Evolutionary conservation across 768 basidiomycete genomes (phyloP).

Genomic region (Macrolepiota albuminosa): DNA sequence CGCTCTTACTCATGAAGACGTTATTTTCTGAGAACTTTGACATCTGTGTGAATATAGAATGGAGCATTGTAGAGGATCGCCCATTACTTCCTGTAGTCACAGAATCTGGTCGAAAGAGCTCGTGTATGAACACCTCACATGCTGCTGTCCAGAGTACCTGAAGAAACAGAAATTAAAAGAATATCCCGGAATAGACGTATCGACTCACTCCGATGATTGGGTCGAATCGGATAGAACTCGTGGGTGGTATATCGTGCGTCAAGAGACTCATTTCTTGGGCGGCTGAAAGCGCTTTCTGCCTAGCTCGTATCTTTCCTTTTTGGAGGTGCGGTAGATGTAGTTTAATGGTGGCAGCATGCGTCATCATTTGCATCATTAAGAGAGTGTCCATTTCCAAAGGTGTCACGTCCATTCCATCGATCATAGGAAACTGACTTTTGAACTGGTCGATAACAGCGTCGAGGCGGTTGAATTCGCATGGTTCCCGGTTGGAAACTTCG

Average conservation of each 20-base stretch:
- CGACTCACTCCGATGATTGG: constrained; percentile 15
- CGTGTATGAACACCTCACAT: constrained; percentile 15
- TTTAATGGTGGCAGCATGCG: constrained; percentile 29
- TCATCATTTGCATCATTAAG: constrained; percentile 27
- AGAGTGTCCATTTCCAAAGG: constrained; percentile 18
- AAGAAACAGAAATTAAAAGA: not conserved
- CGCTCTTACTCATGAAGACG: constrained; percentile 14
- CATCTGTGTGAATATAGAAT: constrained; percentile 15
- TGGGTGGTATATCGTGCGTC: constrained; percentile 9
- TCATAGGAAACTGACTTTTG: constrained; percentile 17
- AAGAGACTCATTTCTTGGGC: constrained; percentile 15
- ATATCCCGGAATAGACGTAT: not conserved
- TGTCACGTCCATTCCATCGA: constrained; percentile 15
- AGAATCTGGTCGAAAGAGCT: constrained; percentile 9
- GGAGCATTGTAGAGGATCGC: constrained; percentile 11
- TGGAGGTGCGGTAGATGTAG: constrained; percentile 11
- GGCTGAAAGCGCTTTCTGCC: constrained; percentile 12
- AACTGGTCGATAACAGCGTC: constrained; percentile 19
- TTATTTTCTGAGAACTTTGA: constrained; percentile 12
- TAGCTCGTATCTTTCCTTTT: constrained; percentile 12
- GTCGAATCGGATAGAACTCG: constrained; percentile 11
- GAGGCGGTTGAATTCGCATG: constrained; percentile 8
- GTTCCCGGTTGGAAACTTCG: not conserved
- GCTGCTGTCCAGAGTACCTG: constrained; percentile 17
- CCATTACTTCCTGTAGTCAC: constrained; percentile 1